Evolutionary conservation across 208 protist genomes (phyloP).

Genomic region (Wallacemonas collosoma): DNA sequence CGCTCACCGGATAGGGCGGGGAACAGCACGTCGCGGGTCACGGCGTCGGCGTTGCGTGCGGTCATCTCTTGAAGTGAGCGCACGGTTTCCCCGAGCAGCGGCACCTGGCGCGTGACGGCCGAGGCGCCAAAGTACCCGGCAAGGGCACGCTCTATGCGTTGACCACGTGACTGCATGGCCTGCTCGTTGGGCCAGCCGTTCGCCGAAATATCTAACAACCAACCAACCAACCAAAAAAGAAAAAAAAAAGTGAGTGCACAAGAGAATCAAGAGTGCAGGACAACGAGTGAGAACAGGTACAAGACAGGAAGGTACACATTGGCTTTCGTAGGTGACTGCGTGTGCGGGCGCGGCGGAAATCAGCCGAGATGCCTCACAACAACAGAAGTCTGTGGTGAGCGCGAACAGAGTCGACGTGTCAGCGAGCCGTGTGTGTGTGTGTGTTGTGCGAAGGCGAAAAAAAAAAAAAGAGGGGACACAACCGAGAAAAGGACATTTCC

Average conservation of each 20-base stretch:
- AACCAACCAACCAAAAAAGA: not conserved
- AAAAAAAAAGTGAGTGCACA: conserved; percentile 5
- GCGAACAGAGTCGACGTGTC: no score
- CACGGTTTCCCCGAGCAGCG: conserved; percentile 12
- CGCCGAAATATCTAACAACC: no score
- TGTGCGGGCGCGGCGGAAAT: no score
- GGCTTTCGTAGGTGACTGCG: not conserved
- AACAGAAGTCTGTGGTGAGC: no score
- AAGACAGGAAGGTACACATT: not conserved
- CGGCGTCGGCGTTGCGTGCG: conserved; percentile 1
- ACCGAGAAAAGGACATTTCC: no score
- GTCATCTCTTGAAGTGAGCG: conserved; percentile 7
- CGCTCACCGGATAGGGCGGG: not conserved
- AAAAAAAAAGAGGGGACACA: conserved; percentile 14
- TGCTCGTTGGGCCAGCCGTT: no score
- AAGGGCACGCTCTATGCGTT: not conserved
- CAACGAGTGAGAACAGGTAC: not conserved
- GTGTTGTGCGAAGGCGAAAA: not conserved
- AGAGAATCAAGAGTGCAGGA: not conserved
- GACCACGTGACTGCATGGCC: not conserved
- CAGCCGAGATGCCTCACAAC: no score
- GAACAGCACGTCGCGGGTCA: conserved; percentile 19
- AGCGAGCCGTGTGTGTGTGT: no score
- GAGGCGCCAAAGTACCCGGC: conserved; percentile 9
- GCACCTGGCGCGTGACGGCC: not conserved